phyloP scores from a whole-genome alignment of 306 rosid species.

The Pueraria montana region DNA sequence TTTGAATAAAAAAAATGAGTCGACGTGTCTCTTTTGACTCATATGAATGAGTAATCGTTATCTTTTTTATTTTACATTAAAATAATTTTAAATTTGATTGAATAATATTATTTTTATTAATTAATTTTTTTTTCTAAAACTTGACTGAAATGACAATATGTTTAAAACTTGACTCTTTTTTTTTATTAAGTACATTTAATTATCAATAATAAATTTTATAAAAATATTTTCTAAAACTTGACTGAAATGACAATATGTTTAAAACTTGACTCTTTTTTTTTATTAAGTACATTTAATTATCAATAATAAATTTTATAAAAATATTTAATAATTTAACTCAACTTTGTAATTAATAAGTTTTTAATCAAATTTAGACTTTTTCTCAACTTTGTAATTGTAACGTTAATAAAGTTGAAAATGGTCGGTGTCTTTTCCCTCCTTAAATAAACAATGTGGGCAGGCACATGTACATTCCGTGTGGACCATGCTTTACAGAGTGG shows the following conservation, averaged over 20 bases:
- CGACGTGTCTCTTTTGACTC: neutral
- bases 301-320: neutral
- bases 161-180: neutral
- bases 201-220: neutral
- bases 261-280: neutral
- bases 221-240: neutral
- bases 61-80: neutral
- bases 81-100: neutral
- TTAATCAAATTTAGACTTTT: neutral
- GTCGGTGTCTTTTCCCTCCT: conserved; percentile 21
- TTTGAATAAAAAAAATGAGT: neutral
- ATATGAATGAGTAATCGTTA: neutral
- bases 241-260: neutral
- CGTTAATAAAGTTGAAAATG: conserved; percentile 16
- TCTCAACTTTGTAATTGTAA: neutral
- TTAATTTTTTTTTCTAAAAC: neutral
- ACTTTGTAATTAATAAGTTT: neutral
- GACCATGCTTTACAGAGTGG: conserved; percentile 14
- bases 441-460: neutral
- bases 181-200: neutral
- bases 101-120: neutral
- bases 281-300: neutral
- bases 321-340: neutral
- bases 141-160: neutral
- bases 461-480: conserved; percentile 24